phyloP scores from a whole-genome alignment of 768 basidiomycete species.

The Agaricus subrufescens region DNA sequence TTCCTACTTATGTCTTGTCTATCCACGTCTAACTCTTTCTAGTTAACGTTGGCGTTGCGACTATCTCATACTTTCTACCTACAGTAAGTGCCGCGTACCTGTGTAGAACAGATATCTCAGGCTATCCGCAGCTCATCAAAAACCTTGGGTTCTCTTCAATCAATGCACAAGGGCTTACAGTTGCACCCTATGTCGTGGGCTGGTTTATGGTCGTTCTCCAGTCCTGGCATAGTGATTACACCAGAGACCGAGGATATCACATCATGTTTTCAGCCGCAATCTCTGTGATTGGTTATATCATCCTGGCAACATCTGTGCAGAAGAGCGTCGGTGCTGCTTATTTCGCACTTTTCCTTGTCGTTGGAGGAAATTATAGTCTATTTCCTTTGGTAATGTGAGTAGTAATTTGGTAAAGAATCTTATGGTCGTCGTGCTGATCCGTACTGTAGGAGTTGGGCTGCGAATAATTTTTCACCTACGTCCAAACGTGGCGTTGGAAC shows the following conservation, averaged over 20 bases:
- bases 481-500: slow-evolving; percentile 58
- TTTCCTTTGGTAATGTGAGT: slow-evolving; percentile 56
- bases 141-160: slow-evolving; percentile 52
- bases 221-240: slow-evolving; percentile 51
- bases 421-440: background rate
- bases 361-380: slow-evolving; percentile 49
- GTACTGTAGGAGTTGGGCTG: slow-evolving; percentile 48
- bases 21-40: background rate
- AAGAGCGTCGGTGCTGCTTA: slow-evolving; percentile 51
- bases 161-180: slow-evolving; percentile 53
- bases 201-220: slow-evolving; percentile 54
- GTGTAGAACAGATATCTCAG: background rate
- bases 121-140: slow-evolving; percentile 39
- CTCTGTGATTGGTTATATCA: slow-evolving; percentile 49
- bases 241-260: slow-evolving; percentile 50
- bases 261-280: slow-evolving; percentile 44
- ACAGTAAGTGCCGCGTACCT: slow-evolving; percentile 29
- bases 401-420: too few relatives aligned
- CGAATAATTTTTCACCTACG: slow-evolving; percentile 54
- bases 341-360: slow-evolving; percentile 53
- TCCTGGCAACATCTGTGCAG: slow-evolving; percentile 45
- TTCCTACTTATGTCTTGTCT: background rate
- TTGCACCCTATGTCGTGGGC: slow-evolving; percentile 51
- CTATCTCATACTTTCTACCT: slow-evolving; percentile 52
- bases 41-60: slow-evolving; percentile 57